Evolutionary conservation across 306 rosid species (phyloP).

Genomic region (Mucuna pruriens): DNA sequence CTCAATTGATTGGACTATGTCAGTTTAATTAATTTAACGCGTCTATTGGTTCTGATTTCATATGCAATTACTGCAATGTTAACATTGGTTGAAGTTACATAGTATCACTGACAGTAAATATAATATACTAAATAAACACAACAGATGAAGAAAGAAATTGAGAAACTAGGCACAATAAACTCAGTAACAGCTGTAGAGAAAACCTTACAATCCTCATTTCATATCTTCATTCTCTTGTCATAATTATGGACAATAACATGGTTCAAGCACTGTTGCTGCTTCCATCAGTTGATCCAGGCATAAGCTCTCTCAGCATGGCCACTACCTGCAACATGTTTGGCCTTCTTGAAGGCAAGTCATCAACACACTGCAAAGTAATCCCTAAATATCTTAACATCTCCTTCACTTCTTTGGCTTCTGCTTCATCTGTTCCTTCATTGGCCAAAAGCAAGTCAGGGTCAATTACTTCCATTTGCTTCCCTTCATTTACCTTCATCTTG

Average conservation of each 20-base stretch:
- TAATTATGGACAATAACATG: conserved; percentile 38
- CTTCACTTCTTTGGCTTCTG: conserved; percentile 85
- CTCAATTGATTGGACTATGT: background rate
- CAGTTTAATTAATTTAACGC: background rate
- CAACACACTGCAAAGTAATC: conserved; percentile 76
- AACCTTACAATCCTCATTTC: conserved; percentile 53
- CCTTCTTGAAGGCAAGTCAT: conserved; percentile 89
- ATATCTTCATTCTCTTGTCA: conserved; percentile 51
- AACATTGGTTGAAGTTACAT: conserved; percentile 41
- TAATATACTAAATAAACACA: conserved; percentile 27
- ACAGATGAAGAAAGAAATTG: conserved; percentile 35
- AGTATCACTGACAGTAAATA: conserved; percentile 25
- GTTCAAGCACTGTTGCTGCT: conserved; percentile 83
- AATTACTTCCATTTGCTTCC: conserved; percentile 89
- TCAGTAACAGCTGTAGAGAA: conserved; percentile 44
- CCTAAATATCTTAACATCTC: conserved; percentile 89
- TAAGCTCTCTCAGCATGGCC: conserved; percentile 80
- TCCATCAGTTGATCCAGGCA: conserved; percentile 75
- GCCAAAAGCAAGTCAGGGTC: conserved; percentile 73
- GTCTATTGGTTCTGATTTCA: conserved; percentile 28
- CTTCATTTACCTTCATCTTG: conserved; percentile 86
- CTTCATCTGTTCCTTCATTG: conserved; percentile 71
- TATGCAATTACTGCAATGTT: conserved; percentile 19
- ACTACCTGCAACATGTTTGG: conserved; percentile 96
- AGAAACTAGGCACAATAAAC: conserved; percentile 48